These are phyloP conservation scores for Yamagishiella unicocca DNA, from an alignment of 139 green algal species.

Conservation along the genomic window DNA sequence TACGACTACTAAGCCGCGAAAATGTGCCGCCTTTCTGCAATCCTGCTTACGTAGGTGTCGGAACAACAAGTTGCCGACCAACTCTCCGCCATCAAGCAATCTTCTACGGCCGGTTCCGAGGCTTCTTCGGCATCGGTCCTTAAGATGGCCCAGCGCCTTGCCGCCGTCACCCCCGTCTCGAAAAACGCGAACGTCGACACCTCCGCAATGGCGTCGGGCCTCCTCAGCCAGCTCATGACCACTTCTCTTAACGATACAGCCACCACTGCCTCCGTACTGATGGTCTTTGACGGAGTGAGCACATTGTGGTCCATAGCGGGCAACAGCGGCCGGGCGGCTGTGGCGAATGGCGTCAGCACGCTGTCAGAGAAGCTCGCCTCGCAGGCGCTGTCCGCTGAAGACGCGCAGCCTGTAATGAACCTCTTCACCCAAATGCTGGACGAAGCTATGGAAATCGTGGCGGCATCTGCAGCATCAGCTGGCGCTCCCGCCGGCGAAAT, in stretches of 20 bases:
- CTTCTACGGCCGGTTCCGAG: not conserved
- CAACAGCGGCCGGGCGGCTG: not conserved
- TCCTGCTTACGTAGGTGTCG: not conserved
- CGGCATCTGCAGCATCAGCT: not conserved
- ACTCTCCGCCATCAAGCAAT: not conserved
- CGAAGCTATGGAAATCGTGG: not conserved
- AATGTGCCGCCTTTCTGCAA: not conserved
- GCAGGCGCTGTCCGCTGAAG: not conserved
- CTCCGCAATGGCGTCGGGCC: not conserved
- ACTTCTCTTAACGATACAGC: not conserved
- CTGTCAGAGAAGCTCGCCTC: not conserved
- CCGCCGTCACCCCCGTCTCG: not conserved
- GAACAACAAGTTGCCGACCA: not conserved
- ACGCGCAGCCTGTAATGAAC: not conserved
- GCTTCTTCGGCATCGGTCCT: not conserved
- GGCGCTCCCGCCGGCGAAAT: too few relatives aligned
- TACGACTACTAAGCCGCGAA: not conserved
- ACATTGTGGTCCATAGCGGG: not conserved
- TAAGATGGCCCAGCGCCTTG: not conserved
- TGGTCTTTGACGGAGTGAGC: not conserved
- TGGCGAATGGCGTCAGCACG: not conserved
- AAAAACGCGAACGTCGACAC: not conserved
- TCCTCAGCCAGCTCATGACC: not conserved
- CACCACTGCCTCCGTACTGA: not conserved
- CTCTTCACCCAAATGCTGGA: not conserved